A percentile compares a stretch with the other conserved stretches of the same genome.
Evolutionary conservation across 2,329 filamentous ascomycete species (phyloP).

Genomic region (Plenodomus tracheiphilus): DNA sequence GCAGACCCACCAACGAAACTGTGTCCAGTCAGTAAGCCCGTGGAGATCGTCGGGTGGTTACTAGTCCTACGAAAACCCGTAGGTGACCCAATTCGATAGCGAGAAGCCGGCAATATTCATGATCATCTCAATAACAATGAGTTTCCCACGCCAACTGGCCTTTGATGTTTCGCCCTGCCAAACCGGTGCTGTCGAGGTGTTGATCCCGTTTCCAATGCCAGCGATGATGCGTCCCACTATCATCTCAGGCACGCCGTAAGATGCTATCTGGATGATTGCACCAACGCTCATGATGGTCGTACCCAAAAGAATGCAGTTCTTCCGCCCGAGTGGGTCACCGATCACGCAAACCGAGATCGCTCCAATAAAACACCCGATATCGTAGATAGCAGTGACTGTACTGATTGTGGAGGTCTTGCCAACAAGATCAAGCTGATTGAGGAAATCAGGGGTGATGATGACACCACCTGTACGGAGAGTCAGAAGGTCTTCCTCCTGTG

Average conservation of each 20-base stretch:
- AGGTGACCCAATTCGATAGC: slow-evolving; percentile 58
- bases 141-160: slow-evolving; percentile 47
- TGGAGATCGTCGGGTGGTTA: no score
- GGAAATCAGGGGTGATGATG: slow-evolving; percentile 58
- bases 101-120: slow-evolving; percentile 56
- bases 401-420: slow-evolving; percentile 46
- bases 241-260: slow-evolving; percentile 53
- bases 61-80: slow-evolving; percentile 55
- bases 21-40: no score
- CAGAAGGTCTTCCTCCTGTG: not conserved
- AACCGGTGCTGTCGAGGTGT: slow-evolving; percentile 55
- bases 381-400: slow-evolving; percentile 62
- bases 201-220: slow-evolving; percentile 57
- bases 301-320: slow-evolving; percentile 53
- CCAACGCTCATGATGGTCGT: slow-evolving; percentile 55
- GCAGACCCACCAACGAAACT: no score
- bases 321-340: slow-evolving; percentile 54
- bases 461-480: slow-evolving; percentile 51
- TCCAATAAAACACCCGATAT: slow-evolving; percentile 64
- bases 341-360: slow-evolving; percentile 51
- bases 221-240: slow-evolving; percentile 54
- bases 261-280: slow-evolving; percentile 52
- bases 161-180: slow-evolving; percentile 59
- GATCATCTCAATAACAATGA: slow-evolving; percentile 55
- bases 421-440: slow-evolving; percentile 52